Percentiles rank a stretch among this genome's conserved stretches.
Conservation (phyloP, 2,329 filamentous ascomycete genomes). For the Fusarium xylarioides region DNA sequence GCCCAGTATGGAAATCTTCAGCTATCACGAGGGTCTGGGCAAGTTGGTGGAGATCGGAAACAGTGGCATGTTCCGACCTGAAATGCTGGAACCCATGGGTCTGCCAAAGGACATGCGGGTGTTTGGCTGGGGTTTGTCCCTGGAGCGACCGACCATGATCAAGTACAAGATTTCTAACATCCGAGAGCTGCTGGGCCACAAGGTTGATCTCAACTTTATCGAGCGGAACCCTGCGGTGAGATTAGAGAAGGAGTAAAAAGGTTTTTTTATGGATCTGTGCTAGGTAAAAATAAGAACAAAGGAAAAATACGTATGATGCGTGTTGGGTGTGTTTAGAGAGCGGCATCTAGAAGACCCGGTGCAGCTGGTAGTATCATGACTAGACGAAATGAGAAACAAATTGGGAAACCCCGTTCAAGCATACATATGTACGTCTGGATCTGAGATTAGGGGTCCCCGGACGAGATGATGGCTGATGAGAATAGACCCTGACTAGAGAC, state of each 20-base stretch:
- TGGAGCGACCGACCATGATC: slow-evolving; percentile 98
- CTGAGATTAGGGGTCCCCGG: slow-evolving; percentile 1
- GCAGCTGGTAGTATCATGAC: slow-evolving; percentile 30
- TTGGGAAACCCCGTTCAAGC: slow-evolving; percentile 12
- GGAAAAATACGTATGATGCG: slow-evolving; percentile 8
- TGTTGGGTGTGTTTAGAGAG: slow-evolving; percentile 2
- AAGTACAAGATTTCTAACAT: slow-evolving; percentile 93
- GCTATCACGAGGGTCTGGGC: slow-evolving; percentile 86
- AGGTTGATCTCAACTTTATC: slow-evolving; percentile 93
- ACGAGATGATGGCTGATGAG: slow-evolving; percentile 19
- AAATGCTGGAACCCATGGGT: slow-evolving; percentile 97
- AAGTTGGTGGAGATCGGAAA: slow-evolving; percentile 99
- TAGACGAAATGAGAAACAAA: slow-evolving; percentile 35
- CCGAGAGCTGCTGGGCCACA: slow-evolving; percentile 90
- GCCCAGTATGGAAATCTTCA: slow-evolving; percentile 98
- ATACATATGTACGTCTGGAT: not conserved
- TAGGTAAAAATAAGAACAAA: not conserved
- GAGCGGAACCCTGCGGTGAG: slow-evolving; percentile 90
- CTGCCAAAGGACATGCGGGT: slow-evolving; percentile 90
- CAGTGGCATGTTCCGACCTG: slow-evolving; percentile 97
- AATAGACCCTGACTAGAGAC: slow-evolving; percentile 31
- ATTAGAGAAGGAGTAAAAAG: slow-evolving; percentile 78
- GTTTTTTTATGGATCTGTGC: not conserved
- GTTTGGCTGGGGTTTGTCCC: slow-evolving; percentile 90
- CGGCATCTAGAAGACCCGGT: slow-evolving; percentile 21